phyloP scores from a whole-genome alignment of 495 filamentous ascomycete genomes.

The Glonium stellatum region DNA sequence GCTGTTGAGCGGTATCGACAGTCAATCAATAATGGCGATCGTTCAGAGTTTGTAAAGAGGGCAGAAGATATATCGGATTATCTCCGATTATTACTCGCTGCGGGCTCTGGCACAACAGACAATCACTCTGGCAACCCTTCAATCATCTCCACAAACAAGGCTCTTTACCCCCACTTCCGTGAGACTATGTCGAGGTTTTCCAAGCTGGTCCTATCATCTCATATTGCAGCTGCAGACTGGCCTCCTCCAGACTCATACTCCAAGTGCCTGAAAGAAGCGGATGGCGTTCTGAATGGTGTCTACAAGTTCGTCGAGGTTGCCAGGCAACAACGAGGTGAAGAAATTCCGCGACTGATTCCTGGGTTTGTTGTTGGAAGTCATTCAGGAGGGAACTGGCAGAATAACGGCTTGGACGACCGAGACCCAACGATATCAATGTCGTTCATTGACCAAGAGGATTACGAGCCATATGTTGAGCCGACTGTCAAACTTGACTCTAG shows the following conservation, averaged over 20 bases:
- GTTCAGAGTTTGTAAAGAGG: slow-evolving; percentile 81
- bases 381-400: slow-evolving; percentile 86
- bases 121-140: slow-evolving; percentile 98
- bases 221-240: slow-evolving; percentile 93
- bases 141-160: slow-evolving; percentile 97
- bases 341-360: slow-evolving; percentile 79
- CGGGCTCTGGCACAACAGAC: slow-evolving; percentile 92
- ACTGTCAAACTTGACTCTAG: slow-evolving; percentile 63
- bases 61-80: slow-evolving; percentile 98
- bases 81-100: slow-evolving; percentile 83
- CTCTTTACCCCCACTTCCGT: slow-evolving; percentile 91
- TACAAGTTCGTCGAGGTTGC: slow-evolving; percentile 95
- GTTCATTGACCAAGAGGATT: slow-evolving; percentile 73
- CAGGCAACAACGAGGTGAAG: slow-evolving; percentile 80
- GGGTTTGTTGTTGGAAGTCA: slow-evolving; percentile 83
- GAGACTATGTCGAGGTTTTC: slow-evolving; percentile 99
- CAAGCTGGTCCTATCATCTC: slow-evolving; percentile 95
- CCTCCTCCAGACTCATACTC: slow-evolving; percentile 76
- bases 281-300: slow-evolving; percentile 86
- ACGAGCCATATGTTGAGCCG: slow-evolving; percentile 66
- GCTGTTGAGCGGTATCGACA: slow-evolving; percentile 83
- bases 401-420: slow-evolving; percentile 66
- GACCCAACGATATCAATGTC: slow-evolving; percentile 64
- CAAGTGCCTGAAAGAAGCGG: slow-evolving; percentile 92
- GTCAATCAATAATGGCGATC: slow-evolving; percentile 67